phyloP scores from a whole-genome alignment of 495 filamentous ascomycete genomes.

The Cryomyces minteri region DNA sequence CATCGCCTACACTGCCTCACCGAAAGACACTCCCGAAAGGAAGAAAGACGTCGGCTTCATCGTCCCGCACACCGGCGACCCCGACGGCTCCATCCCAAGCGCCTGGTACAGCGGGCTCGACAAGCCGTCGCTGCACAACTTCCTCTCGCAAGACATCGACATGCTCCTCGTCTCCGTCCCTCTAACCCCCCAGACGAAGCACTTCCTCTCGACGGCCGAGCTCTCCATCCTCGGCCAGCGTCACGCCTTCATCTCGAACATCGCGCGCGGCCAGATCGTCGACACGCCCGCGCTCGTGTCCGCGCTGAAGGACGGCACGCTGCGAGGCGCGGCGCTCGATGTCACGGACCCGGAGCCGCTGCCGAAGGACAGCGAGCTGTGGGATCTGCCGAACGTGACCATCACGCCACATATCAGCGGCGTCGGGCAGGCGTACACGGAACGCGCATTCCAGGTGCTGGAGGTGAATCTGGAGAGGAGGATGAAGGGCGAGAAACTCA shows the following conservation, averaged over 20 bases:
- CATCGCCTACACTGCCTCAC: slow-evolving; percentile 59
- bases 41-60: slow-evolving; percentile 47
- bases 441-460: slow-evolving; percentile 40
- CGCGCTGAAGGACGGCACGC: slow-evolving; percentile 30
- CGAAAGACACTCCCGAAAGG: slow-evolving; percentile 33
- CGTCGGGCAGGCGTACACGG: slow-evolving; percentile 34
- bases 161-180: slow-evolving; percentile 59
- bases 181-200: slow-evolving; percentile 43
- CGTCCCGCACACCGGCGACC: slow-evolving; percentile 60
- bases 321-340: slow-evolving; percentile 64
- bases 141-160: slow-evolving; percentile 53
- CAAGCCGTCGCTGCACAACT: slow-evolving; percentile 39
- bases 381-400: slow-evolving; percentile 52
- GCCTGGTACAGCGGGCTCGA: slow-evolving; percentile 57
- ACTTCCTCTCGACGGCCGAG: slow-evolving; percentile 44
- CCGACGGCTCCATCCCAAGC: slow-evolving; percentile 47
- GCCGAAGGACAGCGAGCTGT: slow-evolving; percentile 48
- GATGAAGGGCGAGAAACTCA: slow-evolving; percentile 37
- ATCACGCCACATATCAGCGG: slow-evolving; percentile 71
- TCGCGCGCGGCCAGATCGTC: slow-evolving; percentile 53
- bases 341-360: slow-evolving; percentile 79
- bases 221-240: slow-evolving; percentile 39
- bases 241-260: slow-evolving; percentile 52
- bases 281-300: slow-evolving; percentile 48
- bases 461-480: slow-evolving; percentile 39